Evolutionary conservation across 305 asterid genomes (phyloP).

Genomic region (Ajuga reptans): DNA sequence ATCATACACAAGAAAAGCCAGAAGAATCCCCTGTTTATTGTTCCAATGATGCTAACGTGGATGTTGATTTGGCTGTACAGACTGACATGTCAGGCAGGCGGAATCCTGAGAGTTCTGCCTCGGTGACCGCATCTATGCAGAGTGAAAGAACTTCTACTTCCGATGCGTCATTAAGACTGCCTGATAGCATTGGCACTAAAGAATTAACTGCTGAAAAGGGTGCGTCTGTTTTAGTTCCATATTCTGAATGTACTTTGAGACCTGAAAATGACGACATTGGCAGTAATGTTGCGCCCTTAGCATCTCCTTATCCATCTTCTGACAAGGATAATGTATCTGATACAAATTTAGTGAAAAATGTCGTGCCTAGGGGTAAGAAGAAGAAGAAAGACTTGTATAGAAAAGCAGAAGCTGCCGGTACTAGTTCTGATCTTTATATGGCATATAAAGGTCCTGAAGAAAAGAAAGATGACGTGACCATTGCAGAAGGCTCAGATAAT

Average conservation of each 20-base stretch:
- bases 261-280: constrained; percentile 33
- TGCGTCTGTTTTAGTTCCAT: constrained; percentile 9
- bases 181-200: constrained; percentile 17
- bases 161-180: constrained; percentile 18
- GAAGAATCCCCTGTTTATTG: constrained; percentile 29
- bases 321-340: constrained; percentile 51
- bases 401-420: constrained; percentile 66
- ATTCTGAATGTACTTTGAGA: constrained; percentile 25
- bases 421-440: constrained; percentile 65
- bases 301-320: constrained; percentile 27
- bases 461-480: constrained; percentile 40
- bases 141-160: constrained; percentile 21
- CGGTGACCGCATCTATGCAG: constrained; percentile 19
- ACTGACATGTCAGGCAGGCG: constrained; percentile 16
- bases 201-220: constrained; percentile 20
- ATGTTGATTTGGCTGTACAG: constrained; percentile 22
- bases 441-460: constrained; percentile 90
- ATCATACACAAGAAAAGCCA: constrained; percentile 19
- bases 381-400: constrained; percentile 37
- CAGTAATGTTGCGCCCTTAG: constrained; percentile 17
- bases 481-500: constrained; percentile 33
- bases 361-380: constrained; percentile 32
- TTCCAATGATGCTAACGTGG: constrained; percentile 22
- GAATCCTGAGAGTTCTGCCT: constrained; percentile 14
- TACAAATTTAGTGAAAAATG: constrained; percentile 37